Percentiles rank a stretch among this genome's conserved stretches.
Evolutionary conservation across 2,329 filamentous ascomycete genomes (phyloP).

Genomic region (Neoascochyta sp.): DNA sequence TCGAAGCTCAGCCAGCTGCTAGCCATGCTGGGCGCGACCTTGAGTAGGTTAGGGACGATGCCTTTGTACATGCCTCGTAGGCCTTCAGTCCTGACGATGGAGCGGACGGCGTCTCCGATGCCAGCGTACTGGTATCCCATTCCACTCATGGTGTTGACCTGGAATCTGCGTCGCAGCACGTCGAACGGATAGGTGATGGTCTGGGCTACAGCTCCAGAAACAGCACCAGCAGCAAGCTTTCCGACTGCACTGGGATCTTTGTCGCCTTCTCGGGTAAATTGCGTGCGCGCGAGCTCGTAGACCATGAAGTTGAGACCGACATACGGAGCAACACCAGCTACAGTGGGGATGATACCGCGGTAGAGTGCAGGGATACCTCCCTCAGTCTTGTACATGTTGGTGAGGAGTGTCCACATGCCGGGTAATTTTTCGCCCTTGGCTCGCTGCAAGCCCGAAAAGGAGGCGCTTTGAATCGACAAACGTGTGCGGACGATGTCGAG

Average conservation of each 20-base stretch:
- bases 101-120: conserved; percentile 74
- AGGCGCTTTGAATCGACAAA: conserved; percentile 94
- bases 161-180: conserved; percentile 87
- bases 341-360: conserved; percentile 86
- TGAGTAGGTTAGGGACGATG: conserved; percentile 89
- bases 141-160: conserved; percentile 98
- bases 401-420: conserved; percentile 86
- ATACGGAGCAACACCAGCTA: conserved; percentile 93
- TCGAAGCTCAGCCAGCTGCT: conserved; percentile 98
- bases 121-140: conserved; percentile 96
- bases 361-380: conserved; percentile 85
- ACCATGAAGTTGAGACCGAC: conserved; percentile 99
- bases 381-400: conserved; percentile 83
- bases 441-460: conserved; percentile 70
- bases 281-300: conserved; percentile 82
- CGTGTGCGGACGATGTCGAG: conserved; percentile 96
- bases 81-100: conserved; percentile 82
- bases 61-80: conserved; percentile 88
- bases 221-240: conserved; percentile 83
- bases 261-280: conserved; percentile 83
- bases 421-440: conserved; percentile 58
- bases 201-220: conserved; percentile 94
- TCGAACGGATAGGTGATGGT: conserved; percentile 98
- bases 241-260: conserved; percentile 73
- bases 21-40: conserved; percentile 97